Conservation (phyloP, 257 asterid genomes). For the Solanum paucissectum region DNA sequence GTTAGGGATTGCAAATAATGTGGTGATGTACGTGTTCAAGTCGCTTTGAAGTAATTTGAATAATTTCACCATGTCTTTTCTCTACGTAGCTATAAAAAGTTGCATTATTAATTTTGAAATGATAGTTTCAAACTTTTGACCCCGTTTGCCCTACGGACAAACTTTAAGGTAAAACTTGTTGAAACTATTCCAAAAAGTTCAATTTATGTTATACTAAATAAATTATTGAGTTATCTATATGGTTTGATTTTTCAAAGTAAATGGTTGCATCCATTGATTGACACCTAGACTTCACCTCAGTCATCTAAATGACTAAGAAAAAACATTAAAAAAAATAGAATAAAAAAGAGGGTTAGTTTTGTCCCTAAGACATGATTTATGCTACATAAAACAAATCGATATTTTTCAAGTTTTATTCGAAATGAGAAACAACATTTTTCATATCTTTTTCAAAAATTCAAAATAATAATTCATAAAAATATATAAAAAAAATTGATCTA, state of each 20-base stretch:
- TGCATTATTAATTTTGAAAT: background rate
- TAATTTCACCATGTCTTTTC: background rate
- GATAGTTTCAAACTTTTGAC: background rate
- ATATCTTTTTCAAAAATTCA: too few relatives aligned
- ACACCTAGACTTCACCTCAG: background rate
- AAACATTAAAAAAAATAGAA: background rate
- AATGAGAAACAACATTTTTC: background rate
- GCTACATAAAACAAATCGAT: background rate
- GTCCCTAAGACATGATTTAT: background rate
- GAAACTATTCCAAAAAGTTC: background rate
- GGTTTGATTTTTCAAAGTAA: background rate
- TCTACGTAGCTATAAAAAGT: background rate
- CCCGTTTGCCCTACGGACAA: background rate
- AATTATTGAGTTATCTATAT: background rate
- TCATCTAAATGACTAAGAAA: background rate
- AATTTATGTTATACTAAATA: background rate
- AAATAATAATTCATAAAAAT: background rate
- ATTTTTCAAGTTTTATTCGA: background rate
- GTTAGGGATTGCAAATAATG: background rate
- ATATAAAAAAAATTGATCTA: background rate
- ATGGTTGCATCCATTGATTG: background rate
- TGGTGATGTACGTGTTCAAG: background rate
- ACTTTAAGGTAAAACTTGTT: background rate
- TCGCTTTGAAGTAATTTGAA: background rate
- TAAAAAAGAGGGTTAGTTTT: background rate